Evolutionary conservation across 108 stramenopile species (phyloP).

Genomic region (Nitzschia sp.): DNA sequence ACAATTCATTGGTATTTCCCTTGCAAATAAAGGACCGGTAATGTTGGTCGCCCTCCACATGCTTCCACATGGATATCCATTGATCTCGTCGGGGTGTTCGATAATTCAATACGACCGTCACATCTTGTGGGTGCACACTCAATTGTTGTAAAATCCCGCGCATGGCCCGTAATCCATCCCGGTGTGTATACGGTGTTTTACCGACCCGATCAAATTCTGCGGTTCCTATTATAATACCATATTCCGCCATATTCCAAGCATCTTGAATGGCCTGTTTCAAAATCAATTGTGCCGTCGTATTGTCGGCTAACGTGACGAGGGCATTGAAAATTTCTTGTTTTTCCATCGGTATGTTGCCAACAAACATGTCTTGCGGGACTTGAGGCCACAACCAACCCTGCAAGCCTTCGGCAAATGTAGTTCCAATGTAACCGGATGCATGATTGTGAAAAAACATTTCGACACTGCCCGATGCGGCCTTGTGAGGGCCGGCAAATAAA

Average conservation of each 20-base stretch:
- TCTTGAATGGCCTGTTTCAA: slow-evolving; percentile 8
- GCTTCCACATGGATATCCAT: slow-evolving; percentile 24
- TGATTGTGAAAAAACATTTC: slow-evolving; percentile 18
- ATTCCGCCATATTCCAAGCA: background rate
- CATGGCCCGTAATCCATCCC: slow-evolving; percentile 13
- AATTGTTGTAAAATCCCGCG: background rate
- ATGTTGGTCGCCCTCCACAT: background rate
- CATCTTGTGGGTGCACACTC: slow-evolving; percentile 2
- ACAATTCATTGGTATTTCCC: background rate
- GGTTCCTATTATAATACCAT: slow-evolving; percentile 22
- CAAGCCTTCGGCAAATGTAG: background rate
- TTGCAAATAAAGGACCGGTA: slow-evolving; percentile 18
- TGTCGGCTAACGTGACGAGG: slow-evolving; percentile 12
- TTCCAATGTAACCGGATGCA: slow-evolving; percentile 9
- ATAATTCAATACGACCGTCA: slow-evolving; percentile 25
- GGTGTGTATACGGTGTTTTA: slow-evolving; percentile 1
- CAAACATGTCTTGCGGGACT: background rate
- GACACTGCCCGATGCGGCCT: slow-evolving; percentile 9
- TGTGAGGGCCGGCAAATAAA: slow-evolving; percentile 33
- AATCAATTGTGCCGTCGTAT: slow-evolving; percentile 11
- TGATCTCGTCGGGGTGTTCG: slow-evolving; percentile 27
- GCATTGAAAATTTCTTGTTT: slow-evolving; percentile 11
- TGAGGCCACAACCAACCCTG: slow-evolving; percentile 20
- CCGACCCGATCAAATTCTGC: slow-evolving; percentile 30
- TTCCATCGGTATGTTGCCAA: background rate